Evolutionary conservation across 192 early-diverging fungal genomes (phyloP), one percentile per base, ranked within the genome.

Genomic region (Entrophospora sp.): DNA sequence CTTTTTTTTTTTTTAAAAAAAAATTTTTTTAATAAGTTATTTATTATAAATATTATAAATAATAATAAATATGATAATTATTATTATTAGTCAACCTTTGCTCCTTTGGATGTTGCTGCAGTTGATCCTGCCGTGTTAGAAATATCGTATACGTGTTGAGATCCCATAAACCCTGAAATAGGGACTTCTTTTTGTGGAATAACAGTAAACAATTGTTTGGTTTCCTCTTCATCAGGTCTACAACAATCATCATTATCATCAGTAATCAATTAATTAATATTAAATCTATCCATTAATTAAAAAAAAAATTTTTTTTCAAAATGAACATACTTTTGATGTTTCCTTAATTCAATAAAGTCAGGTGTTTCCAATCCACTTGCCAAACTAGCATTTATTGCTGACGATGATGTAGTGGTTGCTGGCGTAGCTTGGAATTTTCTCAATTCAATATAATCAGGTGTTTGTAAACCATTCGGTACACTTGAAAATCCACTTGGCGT

Each of bases 101-200:
- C 76, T 25, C 81, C 75, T n/a, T 76, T 75, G 30, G 77, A 76
- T 22, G 72, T 38, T 20, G 63, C 69, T 1, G 80, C 74, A 6
- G 77, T 72, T 57, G 53, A n/a, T 3, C 75, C 75, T 22, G 75
- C 64, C 30, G n/a, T n/a, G n/a, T n/a, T n/a, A n/a, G 78, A 71
- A 22, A 98, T 66, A 64, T 95, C 89, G 67, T 98, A 98, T 3
- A 87, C 87, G 69, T 92, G 93, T 68, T 91, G 85, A 34, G 91
- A 92, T 20, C 92, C 96, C 96, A 98, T 96, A 70, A 98, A 91
- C 10, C 89, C 92, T 1, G 83, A 79, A 55, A 89, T 77, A 37
- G 74, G 69, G 10, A 80, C 75, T 42, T 87, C 79, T 35, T 82
- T 80, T 61, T 93, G 83, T 25, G 89, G 90, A 25, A 98, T 64